phyloP scores from a whole-genome alignment of 805 yeast genomes.

The Pichia membranifaciens region DNA sequence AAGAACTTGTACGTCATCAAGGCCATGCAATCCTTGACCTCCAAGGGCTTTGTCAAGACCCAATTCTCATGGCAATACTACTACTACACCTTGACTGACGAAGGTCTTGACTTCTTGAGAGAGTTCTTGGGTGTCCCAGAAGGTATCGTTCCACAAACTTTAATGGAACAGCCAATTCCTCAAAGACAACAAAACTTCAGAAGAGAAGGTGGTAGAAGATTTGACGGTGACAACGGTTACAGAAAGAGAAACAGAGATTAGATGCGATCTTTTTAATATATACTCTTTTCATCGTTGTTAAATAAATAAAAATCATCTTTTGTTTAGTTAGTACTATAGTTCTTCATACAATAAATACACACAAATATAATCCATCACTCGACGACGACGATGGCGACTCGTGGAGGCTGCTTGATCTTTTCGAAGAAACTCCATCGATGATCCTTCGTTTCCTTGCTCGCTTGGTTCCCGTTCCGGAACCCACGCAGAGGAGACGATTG shows the following conservation, averaged over 20 bases:
- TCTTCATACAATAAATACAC: conserved; percentile 4
- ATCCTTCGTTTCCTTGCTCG: too few species aligned
- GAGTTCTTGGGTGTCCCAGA: conserved; percentile 98
- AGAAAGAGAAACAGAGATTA: conserved; percentile 51
- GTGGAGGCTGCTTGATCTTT: too few species aligned
- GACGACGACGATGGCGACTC: too few species aligned
- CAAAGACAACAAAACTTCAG: conserved; percentile 42
- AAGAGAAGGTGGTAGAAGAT: conserved; percentile 47
- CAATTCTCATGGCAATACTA: conserved; percentile 99
- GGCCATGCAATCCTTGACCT: conserved; percentile 98
- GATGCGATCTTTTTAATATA: not conserved
- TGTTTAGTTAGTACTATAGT: conserved; percentile 9
- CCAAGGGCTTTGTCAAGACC: conserved; percentile 98
- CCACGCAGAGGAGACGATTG: too few species aligned
- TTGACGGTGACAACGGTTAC: conserved; percentile 48
- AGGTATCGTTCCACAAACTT: conserved; percentile 97
- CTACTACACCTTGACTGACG: conserved; percentile 99
- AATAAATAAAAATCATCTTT: not conserved
- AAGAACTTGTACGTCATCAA: conserved; percentile 96
- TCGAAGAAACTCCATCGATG: too few species aligned
- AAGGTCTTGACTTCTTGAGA: conserved; percentile 98
- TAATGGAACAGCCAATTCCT: conserved; percentile 91
- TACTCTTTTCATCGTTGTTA: too few species aligned
- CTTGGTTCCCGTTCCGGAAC: too few species aligned
- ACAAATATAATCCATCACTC: conserved; percentile 3